Base-by-base conservation (phyloP, 2,329 filamentous ascomycete genomes). In the Aspergillus fumigatus region DNA sequence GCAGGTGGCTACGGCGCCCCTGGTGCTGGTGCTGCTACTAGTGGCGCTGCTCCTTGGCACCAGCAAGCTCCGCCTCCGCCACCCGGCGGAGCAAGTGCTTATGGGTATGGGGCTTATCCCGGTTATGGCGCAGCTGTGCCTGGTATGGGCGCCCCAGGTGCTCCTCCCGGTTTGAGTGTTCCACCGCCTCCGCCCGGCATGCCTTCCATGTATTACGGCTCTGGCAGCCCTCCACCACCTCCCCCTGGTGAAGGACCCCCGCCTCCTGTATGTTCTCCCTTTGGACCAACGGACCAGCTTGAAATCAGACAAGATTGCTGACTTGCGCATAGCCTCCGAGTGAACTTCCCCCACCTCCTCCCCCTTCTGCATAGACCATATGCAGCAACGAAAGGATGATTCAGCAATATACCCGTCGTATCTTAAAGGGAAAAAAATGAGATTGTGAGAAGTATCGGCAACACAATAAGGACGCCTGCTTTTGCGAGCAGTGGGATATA, bases 311-410 rank as follows among this genome's bases (percentile, higher is more conserved):
- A 51, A 23, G 54, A 27, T 49, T 55, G 55, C 66, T 68, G 63
- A 70, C 53, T 43, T 52, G n/a, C n/a, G 17, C 57, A 51, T 57
- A 75, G 62, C 76, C 77, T 43, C 79, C 79, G 17, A 81, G 81
- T 64, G 82, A 85, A 57, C 79, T 80, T 59, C 83, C 82, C 60
- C 86, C 85, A 23, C 86, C 88, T 25, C 85, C 85, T 40, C 82
- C 82, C 53, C 84, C 85, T 43, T 71, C 74, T n/a, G 67, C 69
- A 51, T 75, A 61, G 67, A 51, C 32, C 51, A 38, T 8, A 32
- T 23, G 41, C 25, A 40, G 7, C 49, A 17, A 17, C 21, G 9
- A 51, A 51, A 32, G 27, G 48, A 49, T 25, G n/a, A 10, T 32
- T n/a, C 19, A 48, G 23, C 17, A 51, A 27, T 53, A 52, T 32